Percentiles rank a stretch among this genome's conserved stretches.
Evolutionary conservation across 257 asterid genomes (phyloP).

Genomic region (Datura wrightii): DNA sequence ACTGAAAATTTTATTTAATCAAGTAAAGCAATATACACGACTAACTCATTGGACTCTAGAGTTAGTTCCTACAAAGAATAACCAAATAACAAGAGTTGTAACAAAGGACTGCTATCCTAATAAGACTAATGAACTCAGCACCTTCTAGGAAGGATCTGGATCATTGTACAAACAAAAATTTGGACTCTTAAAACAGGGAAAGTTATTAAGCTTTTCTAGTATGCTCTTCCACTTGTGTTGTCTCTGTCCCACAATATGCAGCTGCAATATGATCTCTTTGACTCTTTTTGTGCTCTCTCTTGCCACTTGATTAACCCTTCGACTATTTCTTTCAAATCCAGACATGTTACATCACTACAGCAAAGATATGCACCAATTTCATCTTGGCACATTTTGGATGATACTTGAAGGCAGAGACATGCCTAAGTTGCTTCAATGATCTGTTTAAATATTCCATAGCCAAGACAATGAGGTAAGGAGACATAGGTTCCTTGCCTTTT

Average conservation of each 20-base stretch:
- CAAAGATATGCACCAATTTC: neutral
- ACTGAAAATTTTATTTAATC: neutral
- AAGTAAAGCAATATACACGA: neutral
- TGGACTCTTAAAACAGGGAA: neutral
- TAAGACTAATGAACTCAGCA: neutral
- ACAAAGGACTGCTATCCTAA: neutral
- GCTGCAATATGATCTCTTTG: neutral
- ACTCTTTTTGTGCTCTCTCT: neutral
- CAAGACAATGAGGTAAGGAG: neutral
- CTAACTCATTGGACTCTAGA: neutral
- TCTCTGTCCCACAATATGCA: neutral
- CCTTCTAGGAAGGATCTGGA: neutral
- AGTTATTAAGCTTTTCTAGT: neutral
- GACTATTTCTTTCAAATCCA: slow-evolving; percentile 1
- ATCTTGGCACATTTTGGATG: neutral
- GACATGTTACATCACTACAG: neutral
- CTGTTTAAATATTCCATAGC: neutral
- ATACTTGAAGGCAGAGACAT: neutral
- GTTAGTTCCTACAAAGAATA: neutral
- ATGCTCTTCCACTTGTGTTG: neutral
- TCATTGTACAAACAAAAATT: neutral
- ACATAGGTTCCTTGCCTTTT: neutral
- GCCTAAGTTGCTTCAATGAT: slow-evolving; percentile 9
- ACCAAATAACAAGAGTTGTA: neutral
- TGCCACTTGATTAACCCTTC: neutral